Evolutionary conservation across 345 rosid genomes (phyloP).

Genomic region (Dovyalis caffra): DNA sequence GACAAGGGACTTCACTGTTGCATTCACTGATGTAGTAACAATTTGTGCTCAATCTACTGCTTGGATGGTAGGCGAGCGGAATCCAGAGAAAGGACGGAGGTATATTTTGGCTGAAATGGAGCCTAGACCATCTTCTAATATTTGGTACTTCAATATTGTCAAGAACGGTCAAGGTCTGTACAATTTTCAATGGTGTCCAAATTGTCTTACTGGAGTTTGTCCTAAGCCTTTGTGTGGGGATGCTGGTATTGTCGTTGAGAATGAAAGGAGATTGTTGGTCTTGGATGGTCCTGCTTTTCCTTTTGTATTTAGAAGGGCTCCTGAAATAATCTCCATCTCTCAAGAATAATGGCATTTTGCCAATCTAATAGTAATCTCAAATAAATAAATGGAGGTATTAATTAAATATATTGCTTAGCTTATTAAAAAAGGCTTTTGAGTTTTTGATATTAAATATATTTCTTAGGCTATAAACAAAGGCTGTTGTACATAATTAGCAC

Average conservation of each 20-base stretch:
- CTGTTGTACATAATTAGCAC: no score
- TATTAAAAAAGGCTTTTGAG: no score
- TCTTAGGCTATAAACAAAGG: no score
- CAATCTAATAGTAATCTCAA: background rate
- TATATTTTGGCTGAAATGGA: constrained; percentile 5
- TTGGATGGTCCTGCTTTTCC: constrained; percentile 16
- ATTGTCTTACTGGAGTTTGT: background rate
- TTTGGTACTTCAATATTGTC: constrained; percentile 6
- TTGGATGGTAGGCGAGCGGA: constrained; percentile 15
- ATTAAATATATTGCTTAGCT: no score
- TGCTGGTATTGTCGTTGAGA: constrained; percentile 9
- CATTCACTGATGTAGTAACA: background rate
- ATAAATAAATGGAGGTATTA: no score
- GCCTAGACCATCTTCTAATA: background rate
- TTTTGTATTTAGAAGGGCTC: constrained; percentile 12
- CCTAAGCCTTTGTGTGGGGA: constrained; percentile 11
- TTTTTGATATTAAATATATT: no score
- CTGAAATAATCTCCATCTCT: background rate
- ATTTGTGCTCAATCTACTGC: background rate
- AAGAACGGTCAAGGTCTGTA: constrained; percentile 3
- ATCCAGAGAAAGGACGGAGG: constrained; percentile 15
- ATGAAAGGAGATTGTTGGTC: constrained; percentile 3
- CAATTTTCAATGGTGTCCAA: constrained; percentile 16
- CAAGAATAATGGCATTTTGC: background rate
- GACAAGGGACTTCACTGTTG: background rate